These are phyloP conservation scores for Podaxis pistillaris DNA, from an alignment of 768 basidiomycete genomes.

Conservation along the genomic window DNA sequence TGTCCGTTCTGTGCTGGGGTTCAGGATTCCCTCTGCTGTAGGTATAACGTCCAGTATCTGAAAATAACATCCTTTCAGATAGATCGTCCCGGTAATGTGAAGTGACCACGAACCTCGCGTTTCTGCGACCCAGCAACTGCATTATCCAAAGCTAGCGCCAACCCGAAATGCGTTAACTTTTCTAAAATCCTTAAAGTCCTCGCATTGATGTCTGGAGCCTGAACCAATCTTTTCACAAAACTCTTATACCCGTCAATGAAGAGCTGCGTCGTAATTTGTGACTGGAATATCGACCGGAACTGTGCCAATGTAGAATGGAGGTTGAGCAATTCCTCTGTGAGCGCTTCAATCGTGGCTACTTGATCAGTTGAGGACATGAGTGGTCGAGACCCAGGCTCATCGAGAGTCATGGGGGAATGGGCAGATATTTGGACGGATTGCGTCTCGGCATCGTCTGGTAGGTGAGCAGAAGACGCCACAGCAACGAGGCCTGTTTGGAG, in stretches of 20 bases:
- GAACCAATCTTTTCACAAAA: constrained; percentile 46
- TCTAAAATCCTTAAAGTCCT: constrained; percentile 57
- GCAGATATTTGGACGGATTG: constrained; percentile 12
- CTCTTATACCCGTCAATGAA: constrained; percentile 64
- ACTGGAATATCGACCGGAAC: constrained; percentile 74
- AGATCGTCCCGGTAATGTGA: neutral
- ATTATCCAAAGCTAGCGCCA: constrained; percentile 65
- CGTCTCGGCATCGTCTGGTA: constrained; percentile 31
- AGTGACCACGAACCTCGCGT: constrained; percentile 52
- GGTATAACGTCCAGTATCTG: constrained; percentile 62
- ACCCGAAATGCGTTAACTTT: constrained; percentile 68
- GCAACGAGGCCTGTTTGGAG: constrained; percentile 54
- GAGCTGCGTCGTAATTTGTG: constrained; percentile 63
- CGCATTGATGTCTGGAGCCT: constrained; percentile 37
- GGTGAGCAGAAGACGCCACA: constrained; percentile 35
- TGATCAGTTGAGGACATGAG: neutral
- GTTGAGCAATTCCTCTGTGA: constrained; percentile 68
- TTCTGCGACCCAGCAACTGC: constrained; percentile 65
- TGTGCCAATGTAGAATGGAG: constrained; percentile 62
- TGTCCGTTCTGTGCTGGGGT: constrained; percentile 46
- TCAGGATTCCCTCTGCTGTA: constrained; percentile 48
- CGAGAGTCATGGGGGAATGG: neutral
- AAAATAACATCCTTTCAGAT: neutral
- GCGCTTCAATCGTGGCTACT: constrained; percentile 48
- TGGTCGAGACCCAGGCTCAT: neutral